Evolutionary conservation across 2,329 filamentous ascomycete species (phyloP).

Genomic region (Verticillium tricorpus): DNA sequence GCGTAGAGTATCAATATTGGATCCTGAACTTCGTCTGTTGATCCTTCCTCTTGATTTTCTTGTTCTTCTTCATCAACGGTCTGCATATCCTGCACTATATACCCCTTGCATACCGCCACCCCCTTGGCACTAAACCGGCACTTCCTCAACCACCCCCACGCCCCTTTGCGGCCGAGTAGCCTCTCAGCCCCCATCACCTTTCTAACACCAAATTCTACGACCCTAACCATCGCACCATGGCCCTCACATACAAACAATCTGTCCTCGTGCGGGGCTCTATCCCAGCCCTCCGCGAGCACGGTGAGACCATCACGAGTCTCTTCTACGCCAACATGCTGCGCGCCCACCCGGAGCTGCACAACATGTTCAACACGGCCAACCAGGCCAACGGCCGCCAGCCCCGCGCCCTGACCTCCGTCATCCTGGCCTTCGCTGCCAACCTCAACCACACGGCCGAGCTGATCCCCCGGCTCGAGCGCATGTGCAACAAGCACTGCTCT

Average conservation of each 20-base stretch:
- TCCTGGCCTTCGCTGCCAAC: slow-evolving; percentile 67
- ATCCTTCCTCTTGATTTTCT: not conserved
- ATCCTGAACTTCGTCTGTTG: not conserved
- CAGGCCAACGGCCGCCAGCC: slow-evolving; percentile 19
- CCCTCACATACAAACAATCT: slow-evolving; percentile 50
- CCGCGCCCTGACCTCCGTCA: slow-evolving; percentile 23
- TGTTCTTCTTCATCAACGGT: not conserved
- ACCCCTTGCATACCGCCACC: not conserved
- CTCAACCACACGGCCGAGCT: slow-evolving; percentile 59
- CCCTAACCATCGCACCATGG: slow-evolving; percentile 18
- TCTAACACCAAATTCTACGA: not conserved
- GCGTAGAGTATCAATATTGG: not conserved
- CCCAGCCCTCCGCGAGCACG: slow-evolving; percentile 63
- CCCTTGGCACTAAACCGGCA: not conserved
- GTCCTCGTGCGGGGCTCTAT: slow-evolving; percentile 66
- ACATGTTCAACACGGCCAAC: slow-evolving; percentile 57
- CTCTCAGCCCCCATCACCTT: not conserved
- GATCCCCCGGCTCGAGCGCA: slow-evolving; percentile 48
- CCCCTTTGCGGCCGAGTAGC: not conserved
- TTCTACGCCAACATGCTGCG: slow-evolving; percentile 68
- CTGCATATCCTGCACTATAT: not conserved
- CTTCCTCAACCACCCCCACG: not conserved
- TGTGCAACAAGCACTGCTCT: slow-evolving; percentile 70
- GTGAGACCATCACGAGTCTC: slow-evolving; percentile 61
- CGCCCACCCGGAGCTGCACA: slow-evolving; percentile 61